Percentiles rank a stretch among this genome's conserved stretches.
These are phyloP conservation scores for Vitis amurensis DNA, from an alignment of 164 flowering plant species.

Conservation along the genomic window DNA sequence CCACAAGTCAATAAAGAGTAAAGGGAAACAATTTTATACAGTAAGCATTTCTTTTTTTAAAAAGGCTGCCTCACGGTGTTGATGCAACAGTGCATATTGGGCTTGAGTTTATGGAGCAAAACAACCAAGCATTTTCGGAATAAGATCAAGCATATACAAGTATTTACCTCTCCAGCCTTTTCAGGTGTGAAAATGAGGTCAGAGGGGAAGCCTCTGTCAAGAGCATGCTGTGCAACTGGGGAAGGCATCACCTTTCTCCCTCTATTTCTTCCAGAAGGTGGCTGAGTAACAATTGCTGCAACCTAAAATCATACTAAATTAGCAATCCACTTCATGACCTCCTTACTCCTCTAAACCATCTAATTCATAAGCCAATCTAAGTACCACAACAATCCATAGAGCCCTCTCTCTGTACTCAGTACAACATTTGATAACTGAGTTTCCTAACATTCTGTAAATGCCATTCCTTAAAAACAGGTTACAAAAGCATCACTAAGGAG, in stretches of 20 bases:
- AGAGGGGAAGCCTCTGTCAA: constrained; percentile 72
- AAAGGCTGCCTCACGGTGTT: no score
- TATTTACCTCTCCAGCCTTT: constrained; percentile 81
- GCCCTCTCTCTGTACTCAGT: no score
- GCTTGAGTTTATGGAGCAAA: background rate
- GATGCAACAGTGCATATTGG: no score
- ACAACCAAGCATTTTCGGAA: background rate
- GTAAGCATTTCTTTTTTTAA: no score
- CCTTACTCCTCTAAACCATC: background rate
- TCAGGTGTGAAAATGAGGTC: constrained; percentile 89
- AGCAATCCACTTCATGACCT: background rate
- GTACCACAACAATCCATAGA: no score
- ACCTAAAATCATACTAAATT: constrained; percentile 45
- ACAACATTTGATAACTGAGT: no score
- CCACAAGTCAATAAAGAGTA: no score
- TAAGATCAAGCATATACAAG: background rate
- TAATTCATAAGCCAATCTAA: background rate
- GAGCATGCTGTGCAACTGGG: constrained; percentile 83
- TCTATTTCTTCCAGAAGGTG: constrained; percentile 79
- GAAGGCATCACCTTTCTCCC: constrained; percentile 85
- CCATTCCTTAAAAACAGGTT: no score
- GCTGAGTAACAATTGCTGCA: constrained; percentile 94
- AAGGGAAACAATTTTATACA: no score
- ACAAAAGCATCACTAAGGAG: no score
- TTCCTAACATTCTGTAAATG: no score